Evolutionary conservation across 345 rosid species (phyloP).

Genomic region (Rhodomyrtus tomentosa): DNA sequence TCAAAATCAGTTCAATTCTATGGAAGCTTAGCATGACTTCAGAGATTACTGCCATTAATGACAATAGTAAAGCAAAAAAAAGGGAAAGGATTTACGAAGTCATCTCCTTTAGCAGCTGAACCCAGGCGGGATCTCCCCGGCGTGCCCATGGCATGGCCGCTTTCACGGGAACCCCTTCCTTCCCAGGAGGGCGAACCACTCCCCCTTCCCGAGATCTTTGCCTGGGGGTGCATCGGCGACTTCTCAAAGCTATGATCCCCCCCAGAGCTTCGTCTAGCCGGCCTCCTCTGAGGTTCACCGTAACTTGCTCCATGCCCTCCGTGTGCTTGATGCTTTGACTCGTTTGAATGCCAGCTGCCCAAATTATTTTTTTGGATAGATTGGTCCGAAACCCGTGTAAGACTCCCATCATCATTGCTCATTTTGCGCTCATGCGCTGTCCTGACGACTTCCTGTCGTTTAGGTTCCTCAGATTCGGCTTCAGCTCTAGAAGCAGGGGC

Average conservation of each 20-base stretch:
- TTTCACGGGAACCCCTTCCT: conserved; percentile 40
- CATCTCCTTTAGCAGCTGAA: conserved; percentile 44
- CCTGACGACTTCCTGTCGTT: conserved; percentile 20
- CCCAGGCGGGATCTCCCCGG: conserved; percentile 46
- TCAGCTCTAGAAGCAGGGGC: conserved; percentile 32
- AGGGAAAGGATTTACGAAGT: conserved; percentile 37
- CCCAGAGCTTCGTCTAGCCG: conserved; percentile 25
- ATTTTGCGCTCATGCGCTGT: conserved; percentile 18
- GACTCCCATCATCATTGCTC: conserved; percentile 26
- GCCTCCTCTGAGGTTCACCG: conserved; percentile 22
- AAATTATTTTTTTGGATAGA: not conserved
- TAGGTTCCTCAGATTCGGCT: conserved; percentile 31
- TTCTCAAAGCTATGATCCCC: conserved; percentile 57
- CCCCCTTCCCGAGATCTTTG: conserved; percentile 30
- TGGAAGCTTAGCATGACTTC: not conserved
- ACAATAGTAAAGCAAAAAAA: not conserved
- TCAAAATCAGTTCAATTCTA: not conserved
- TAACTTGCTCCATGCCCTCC: conserved; percentile 37
- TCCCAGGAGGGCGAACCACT: conserved; percentile 45
- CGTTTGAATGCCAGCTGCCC: conserved; percentile 16
- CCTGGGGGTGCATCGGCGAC: conserved; percentile 65
- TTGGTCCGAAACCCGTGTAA: conserved; percentile 7
- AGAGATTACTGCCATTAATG: not conserved
- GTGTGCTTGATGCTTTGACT: conserved; percentile 24
- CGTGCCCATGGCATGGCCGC: conserved; percentile 34